Base-by-base conservation (phyloP, 345 rosid genomes). In the Rubroshorea leprosula region DNA sequence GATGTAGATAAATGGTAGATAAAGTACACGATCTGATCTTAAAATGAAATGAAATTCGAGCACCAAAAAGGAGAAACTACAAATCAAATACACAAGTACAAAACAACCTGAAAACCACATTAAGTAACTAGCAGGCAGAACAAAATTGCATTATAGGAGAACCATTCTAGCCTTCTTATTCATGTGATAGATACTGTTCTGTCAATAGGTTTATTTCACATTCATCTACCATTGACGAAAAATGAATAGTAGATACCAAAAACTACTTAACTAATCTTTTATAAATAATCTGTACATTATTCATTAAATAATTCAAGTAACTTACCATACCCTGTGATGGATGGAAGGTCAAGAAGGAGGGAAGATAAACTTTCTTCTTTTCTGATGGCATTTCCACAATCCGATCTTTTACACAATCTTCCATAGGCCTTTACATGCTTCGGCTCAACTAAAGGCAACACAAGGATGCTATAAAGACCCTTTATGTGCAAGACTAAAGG, bases 281-380 rank as follows among this genome's bases (percentile, higher is more conserved):
- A 17, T 17, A 23, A 18, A 55, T 5, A 55, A 21, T 55, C 29
- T 22, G 29, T 31, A 31, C 14, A 11, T 23, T 52, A 25, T 27
- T 24, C 47, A 41, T 50, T 14, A 59, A 65, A 21, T 20, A 49
- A 49, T 27, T 52, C 48, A 67, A 58, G 78, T 13, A 74, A 76
- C 88, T 74, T 78, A 79, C 85, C 82, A 70, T 79, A 92, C 91
- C 97, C 97, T 78, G 98, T 84, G 83, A 92, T 80, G 70, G 96
- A 89, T 22, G 94, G 94, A 68, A 83, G 83, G 76, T 83, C 89
- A 63, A 92, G 95, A 63, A 92, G 74, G 70, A 92, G 82, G 35
- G 91, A 79, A 57, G 98, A 89, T 6, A 84, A 72, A 71, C 80
- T 76, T 49, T 68, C 74, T 68, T 86, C 91, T 62, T 62, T 79